These are phyloP conservation scores for Drosera capensis DNA, from an alignment of 148 eudicot species.

Conservation along the genomic window DNA sequence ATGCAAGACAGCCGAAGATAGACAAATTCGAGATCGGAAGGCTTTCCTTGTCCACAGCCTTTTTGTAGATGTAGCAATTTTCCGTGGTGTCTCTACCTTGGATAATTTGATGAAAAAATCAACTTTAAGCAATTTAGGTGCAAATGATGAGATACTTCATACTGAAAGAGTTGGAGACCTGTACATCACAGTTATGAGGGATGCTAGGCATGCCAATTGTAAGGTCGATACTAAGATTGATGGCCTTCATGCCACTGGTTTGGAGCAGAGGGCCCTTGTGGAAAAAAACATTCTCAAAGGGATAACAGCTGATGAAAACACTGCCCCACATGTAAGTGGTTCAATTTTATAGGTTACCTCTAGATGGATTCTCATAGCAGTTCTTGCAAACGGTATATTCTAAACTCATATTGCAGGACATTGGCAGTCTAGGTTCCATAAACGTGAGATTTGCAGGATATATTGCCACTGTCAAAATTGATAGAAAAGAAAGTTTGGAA, in stretches of 20 bases:
- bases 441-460: constrained; percentile 82
- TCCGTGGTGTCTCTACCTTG: constrained; percentile 59
- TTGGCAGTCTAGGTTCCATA: constrained; percentile 72
- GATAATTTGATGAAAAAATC: constrained; percentile 39
- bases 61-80: constrained; percentile 94
- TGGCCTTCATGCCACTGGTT: constrained; percentile 67
- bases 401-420: constrained; percentile 47
- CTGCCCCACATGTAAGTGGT: constrained; percentile 89
- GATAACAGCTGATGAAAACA: constrained; percentile 97
- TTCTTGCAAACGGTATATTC: background rate
- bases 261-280: constrained; percentile 38
- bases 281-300: constrained; percentile 91
- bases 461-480: constrained; percentile 68
- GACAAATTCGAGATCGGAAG: constrained; percentile 87
- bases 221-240: constrained; percentile 95
- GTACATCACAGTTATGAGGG: constrained; percentile 49
- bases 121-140: constrained; percentile 15
- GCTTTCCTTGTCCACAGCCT: constrained; percentile 92
- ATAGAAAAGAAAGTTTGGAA: constrained; percentile 30
- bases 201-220: constrained; percentile 64
- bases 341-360: constrained; percentile 4
- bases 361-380: background rate
- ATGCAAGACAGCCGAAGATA: constrained; percentile 91
- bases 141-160: constrained; percentile 25
- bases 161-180: constrained; percentile 71